Conservation (phyloP, 2,329 filamentous ascomycete genomes). For the Xylariaceae sp. region DNA sequence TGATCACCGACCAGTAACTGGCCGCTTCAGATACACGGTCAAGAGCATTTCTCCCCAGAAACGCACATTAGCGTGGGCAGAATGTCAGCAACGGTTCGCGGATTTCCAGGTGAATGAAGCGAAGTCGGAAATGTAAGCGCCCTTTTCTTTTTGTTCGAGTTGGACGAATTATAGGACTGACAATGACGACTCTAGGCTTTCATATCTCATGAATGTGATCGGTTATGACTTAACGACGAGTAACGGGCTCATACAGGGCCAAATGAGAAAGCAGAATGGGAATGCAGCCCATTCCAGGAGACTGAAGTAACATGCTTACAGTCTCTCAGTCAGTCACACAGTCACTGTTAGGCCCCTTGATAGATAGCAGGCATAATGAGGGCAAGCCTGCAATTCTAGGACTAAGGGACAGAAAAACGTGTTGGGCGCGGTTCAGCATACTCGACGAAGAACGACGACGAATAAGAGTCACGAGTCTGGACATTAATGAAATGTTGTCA, state of each 20-base stretch:
- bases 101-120: conserved; percentile 63
- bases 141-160: conserved; percentile 21
- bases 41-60: conserved; percentile 71
- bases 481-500: background rate
- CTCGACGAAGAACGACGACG: background rate
- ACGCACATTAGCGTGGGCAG: conserved; percentile 62
- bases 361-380: background rate
- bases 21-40: conserved; percentile 72
- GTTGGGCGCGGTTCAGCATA: background rate
- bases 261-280: conserved; percentile 18
- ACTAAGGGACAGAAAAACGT: background rate
- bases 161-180: conserved; percentile 21
- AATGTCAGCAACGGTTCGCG: conserved; percentile 70
- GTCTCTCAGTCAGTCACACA: background rate
- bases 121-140: conserved; percentile 66
- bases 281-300: conserved; percentile 19
- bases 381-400: background rate
- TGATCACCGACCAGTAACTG: conserved; percentile 90
- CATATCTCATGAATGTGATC: conserved; percentile 47
- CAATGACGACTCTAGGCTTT: conserved; percentile 37
- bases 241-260: conserved; percentile 42
- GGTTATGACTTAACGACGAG: conserved; percentile 52
- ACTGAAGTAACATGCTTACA: conserved; percentile 15
- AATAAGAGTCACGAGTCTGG: background rate
- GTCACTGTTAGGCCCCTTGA: background rate